These are phyloP conservation scores for Vaccinium vitisidaea DNA, from an alignment of 148 eudicot species.

Conservation along the genomic window DNA sequence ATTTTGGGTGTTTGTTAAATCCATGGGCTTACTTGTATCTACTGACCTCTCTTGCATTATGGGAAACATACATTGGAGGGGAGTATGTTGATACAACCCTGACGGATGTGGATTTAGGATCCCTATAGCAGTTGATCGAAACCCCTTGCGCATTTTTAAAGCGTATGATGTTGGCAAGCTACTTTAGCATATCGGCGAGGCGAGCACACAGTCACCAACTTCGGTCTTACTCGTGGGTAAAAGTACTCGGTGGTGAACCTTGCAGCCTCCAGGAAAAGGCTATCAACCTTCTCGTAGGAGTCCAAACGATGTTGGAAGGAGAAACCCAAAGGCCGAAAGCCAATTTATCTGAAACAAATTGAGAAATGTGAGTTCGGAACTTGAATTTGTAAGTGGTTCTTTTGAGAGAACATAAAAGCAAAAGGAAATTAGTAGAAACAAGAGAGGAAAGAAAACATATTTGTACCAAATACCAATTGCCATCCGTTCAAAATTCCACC, in stretches of 20 bases:
- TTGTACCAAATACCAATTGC: no score
- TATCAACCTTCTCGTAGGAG: neutral
- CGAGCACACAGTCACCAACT: no score
- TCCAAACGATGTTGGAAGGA: neutral
- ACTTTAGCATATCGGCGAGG: neutral
- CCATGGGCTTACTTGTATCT: no score
- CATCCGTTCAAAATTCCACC: no score
- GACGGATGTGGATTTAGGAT: neutral
- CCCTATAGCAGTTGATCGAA: neutral
- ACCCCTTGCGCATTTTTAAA: neutral
- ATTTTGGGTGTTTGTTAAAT: no score
- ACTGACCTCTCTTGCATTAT: neutral
- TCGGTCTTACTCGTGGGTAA: no score
- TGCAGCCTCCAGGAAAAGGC: neutral
- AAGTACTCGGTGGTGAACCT: no score
- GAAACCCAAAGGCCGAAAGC: neutral
- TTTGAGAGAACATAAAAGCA: neutral
- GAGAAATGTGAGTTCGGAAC: neutral
- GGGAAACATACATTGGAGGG: neutral
- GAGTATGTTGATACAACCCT: neutral
- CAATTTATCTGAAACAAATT: neutral
- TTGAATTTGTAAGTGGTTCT: neutral
- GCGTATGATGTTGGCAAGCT: neutral
- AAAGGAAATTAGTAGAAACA: neutral
- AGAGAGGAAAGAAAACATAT: no score